These are phyloP conservation scores for Saccharomyces pastorianus DNA, from an alignment of 1,139 yeast genomes.

Conservation along the genomic window DNA sequence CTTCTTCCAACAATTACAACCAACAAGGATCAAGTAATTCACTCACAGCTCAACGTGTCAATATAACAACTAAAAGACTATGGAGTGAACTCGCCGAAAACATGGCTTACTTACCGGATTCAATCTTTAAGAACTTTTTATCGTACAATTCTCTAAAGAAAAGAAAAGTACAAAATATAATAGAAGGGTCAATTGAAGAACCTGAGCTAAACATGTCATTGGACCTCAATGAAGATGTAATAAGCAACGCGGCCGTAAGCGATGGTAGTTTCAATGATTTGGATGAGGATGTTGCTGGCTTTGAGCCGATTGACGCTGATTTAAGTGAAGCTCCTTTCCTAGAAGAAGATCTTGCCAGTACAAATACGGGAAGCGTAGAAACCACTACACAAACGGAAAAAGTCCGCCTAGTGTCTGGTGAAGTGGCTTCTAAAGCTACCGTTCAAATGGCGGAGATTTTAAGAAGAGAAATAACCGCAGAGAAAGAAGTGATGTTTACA, in stretches of 20 bases:
- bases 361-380: background rate
- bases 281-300: conserved; percentile 6
- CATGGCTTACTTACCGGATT: conserved; percentile 14
- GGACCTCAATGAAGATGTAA: conserved; percentile 16
- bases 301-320: conserved; percentile 13
- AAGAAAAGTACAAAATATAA: conserved; percentile 6
- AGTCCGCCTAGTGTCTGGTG: background rate
- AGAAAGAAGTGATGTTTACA: background rate
- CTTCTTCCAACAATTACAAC: background rate
- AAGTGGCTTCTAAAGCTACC: conserved; percentile 1
- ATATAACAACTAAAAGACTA: conserved; percentile 15
- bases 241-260: background rate
- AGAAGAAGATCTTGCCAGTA: background rate
- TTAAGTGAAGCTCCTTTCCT: conserved; percentile 5
- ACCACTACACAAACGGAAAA: background rate
- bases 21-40: background rate
- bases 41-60: background rate
- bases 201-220: conserved; percentile 21
- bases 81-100: conserved; percentile 15
- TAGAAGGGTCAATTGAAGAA: conserved; percentile 6
- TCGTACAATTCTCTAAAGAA: conserved; percentile 12
- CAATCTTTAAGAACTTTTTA: conserved; percentile 9
- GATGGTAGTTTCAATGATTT: conserved; percentile 2
- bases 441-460: conserved; percentile 1
- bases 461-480: background rate